Evolutionary conservation across 805 yeast genomes (phyloP).

Genomic region (Metschnikowia anglica): DNA sequence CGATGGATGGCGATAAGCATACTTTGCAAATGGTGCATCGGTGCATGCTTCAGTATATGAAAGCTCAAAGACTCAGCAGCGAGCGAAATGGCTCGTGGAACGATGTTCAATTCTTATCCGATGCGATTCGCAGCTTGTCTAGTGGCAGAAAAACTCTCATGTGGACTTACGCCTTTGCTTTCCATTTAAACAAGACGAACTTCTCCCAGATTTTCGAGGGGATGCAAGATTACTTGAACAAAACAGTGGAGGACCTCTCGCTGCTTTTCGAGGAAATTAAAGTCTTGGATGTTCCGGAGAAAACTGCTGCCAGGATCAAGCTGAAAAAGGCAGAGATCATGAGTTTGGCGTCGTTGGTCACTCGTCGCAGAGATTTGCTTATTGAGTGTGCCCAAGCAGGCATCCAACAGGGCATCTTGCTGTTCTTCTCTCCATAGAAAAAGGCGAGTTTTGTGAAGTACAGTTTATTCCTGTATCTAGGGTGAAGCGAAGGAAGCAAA

Average conservation of each 20-base stretch:
- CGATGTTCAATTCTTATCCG: constrained; percentile 80
- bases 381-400: constrained; percentile 47
- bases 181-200: constrained; percentile 54
- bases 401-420: constrained; percentile 34
- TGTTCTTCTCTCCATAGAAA: constrained; percentile 7
- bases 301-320: constrained; percentile 32
- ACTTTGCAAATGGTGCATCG: constrained; percentile 62
- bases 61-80: constrained; percentile 41
- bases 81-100: constrained; percentile 60
- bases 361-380: constrained; percentile 39
- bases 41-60: constrained; percentile 65
- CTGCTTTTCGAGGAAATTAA: constrained; percentile 51
- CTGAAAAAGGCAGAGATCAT: constrained; percentile 39
- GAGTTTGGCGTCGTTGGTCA: constrained; percentile 44
- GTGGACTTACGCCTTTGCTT: constrained; percentile 89
- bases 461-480: too few species aligned
- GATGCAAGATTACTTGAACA: constrained; percentile 61
- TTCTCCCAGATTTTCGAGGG: constrained; percentile 65
- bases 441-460: too few species aligned
- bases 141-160: constrained; percentile 74
- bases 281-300: constrained; percentile 25
- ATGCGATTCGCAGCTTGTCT: constrained; percentile 62
- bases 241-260: constrained; percentile 68
- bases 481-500: too few species aligned
- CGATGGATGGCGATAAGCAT: constrained; percentile 68